Percentiles rank a stretch among this genome's conserved stretches.
phyloP scores from a whole-genome alignment of 1,139 yeast genomes.

The Saccharomyces hybrid region DNA sequence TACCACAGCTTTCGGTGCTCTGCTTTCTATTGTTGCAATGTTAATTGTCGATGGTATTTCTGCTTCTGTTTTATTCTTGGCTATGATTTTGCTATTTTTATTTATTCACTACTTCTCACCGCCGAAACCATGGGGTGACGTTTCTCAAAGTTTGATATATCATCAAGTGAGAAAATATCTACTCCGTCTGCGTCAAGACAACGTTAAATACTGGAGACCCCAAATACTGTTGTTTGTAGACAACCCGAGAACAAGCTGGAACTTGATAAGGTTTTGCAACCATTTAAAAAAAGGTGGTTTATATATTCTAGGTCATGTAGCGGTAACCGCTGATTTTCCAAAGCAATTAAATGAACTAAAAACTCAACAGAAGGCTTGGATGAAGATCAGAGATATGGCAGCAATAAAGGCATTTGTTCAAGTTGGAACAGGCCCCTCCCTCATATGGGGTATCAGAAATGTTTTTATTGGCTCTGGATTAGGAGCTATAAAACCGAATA shows the following conservation, averaged over 20 bases:
- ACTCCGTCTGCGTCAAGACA: conserved; percentile 73
- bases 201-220: conserved; percentile 96
- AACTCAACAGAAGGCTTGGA: conserved; percentile 76
- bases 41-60: conserved; percentile 87
- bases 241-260: conserved; percentile 88
- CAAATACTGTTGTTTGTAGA: conserved; percentile 83
- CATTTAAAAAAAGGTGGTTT: conserved; percentile 92
- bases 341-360: conserved; percentile 59
- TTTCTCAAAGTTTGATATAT: conserved; percentile 85
- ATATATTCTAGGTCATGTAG: conserved; percentile 86
- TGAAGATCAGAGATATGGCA: conserved; percentile 65
- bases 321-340: conserved; percentile 50
- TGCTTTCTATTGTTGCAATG: conserved; percentile 74
- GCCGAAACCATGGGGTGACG: conserved; percentile 97
- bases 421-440: conserved; percentile 75
- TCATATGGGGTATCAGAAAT: conserved; percentile 95
- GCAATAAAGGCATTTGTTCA: conserved; percentile 90
- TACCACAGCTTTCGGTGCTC: conserved; percentile 73
- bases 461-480: conserved; percentile 87
- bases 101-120: conserved; percentile 85
- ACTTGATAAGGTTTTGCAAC: conserved; percentile 86
- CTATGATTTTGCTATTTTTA: conserved; percentile 58
- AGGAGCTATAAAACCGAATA: conserved; percentile 96
- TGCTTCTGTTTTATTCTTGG: conserved; percentile 67
- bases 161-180: conserved; percentile 93